Percentiles rank a stretch among this genome's conserved stretches.
These are phyloP conservation scores for Adenanthera pavonina DNA, from an alignment of 306 rosid genomes.

Conservation along the genomic window DNA sequence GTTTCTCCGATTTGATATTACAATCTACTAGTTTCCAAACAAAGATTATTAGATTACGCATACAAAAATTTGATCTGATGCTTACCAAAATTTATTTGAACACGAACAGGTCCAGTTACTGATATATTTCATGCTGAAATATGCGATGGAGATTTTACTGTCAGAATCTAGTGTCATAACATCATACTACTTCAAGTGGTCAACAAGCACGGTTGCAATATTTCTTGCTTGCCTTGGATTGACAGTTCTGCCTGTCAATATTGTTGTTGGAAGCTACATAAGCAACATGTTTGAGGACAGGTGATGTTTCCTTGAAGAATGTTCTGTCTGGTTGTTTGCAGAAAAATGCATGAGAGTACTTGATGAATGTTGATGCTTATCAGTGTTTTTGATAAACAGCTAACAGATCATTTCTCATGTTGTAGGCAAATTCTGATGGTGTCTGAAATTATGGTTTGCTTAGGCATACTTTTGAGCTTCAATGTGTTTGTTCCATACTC, in stretches of 20 bases:
- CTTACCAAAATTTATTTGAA: constrained; percentile 45
- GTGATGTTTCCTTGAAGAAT: constrained; percentile 41
- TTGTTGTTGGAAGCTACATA: constrained; percentile 85
- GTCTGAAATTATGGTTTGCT: constrained; percentile 74
- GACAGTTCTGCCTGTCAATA: constrained; percentile 92
- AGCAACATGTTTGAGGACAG: constrained; percentile 99
- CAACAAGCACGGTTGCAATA: constrained; percentile 80
- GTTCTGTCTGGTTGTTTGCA: constrained; percentile 9
- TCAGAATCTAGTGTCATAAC: constrained; percentile 96
- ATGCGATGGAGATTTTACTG: constrained; percentile 85
- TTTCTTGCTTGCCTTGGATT: constrained; percentile 91
- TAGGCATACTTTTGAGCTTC: constrained; percentile 84
- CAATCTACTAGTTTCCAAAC: neutral
- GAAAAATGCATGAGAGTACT: constrained; percentile 16
- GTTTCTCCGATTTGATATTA: too few relatives aligned
- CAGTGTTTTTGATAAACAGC: constrained; percentile 14
- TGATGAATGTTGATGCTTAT: neutral
- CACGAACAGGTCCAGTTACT: constrained; percentile 78
- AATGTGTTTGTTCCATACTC: constrained; percentile 64
- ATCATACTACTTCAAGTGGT: constrained; percentile 86
- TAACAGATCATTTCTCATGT: constrained; percentile 29
- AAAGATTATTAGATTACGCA: constrained; percentile 10
- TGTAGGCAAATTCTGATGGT: constrained; percentile 89
- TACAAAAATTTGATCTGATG: neutral
- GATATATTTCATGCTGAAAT: constrained; percentile 99